A percentile compares a stretch with the other conserved stretches of the same genome.
phyloP scores from a whole-genome alignment of 129 eudicot genomes.

The Oenanthe sinensis region DNA sequence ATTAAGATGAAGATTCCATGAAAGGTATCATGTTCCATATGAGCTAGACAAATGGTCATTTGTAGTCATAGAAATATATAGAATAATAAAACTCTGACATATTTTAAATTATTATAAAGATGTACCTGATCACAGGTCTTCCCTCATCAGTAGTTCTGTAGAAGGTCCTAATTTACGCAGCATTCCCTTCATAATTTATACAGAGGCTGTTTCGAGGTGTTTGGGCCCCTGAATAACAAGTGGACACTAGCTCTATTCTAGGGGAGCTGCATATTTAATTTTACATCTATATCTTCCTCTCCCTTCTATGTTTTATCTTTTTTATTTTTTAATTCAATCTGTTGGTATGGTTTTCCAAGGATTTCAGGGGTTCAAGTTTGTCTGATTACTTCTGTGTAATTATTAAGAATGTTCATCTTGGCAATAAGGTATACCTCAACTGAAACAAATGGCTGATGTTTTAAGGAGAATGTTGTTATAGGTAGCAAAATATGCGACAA shows the following conservation, averaged over 20 bases:
- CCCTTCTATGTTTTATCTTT: no score
- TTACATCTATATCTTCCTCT: no score
- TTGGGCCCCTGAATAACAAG: background rate
- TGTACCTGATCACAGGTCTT: background rate
- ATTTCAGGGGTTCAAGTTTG: no score
- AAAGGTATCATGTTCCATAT: no score
- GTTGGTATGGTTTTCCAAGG: no score
- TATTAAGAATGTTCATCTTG: no score
- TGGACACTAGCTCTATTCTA: background rate
- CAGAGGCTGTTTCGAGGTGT: background rate
- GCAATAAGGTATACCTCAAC: background rate
- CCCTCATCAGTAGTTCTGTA: background rate
- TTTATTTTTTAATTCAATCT: no score
- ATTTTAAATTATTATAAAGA: no score
- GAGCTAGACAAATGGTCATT: background rate
- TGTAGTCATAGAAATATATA: background rate
- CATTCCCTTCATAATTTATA: background rate
- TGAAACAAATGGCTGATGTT: background rate
- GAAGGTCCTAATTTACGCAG: background rate
- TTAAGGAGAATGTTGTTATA: background rate
- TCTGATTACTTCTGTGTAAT: no score
- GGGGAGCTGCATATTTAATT: background rate
- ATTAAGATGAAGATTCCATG: no score
- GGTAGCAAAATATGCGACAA: background rate
- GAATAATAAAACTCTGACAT: background rate